Conservation (phyloP, 2,329 filamentous ascomycete species). For the Colletotrichum euphorbiae region DNA sequence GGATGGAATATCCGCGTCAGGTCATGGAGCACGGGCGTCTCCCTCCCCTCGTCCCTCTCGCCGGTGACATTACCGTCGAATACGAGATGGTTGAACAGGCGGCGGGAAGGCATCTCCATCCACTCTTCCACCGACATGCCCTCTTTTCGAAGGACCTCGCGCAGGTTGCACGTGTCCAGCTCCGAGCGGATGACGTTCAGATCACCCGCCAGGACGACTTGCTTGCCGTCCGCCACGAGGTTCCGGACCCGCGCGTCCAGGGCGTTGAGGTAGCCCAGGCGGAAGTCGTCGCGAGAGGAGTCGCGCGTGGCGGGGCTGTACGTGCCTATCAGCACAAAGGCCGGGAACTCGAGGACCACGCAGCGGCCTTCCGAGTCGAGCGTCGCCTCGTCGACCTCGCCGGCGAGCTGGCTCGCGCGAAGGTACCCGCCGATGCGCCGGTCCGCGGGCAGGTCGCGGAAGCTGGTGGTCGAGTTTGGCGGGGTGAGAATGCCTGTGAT, state of each 20-base stretch:
- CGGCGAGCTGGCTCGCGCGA: conserved; percentile 72
- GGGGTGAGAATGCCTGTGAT: conserved; percentile 83
- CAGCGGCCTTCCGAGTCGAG: conserved; percentile 94
- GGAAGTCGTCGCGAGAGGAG: conserved; percentile 84
- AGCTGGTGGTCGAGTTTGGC: conserved; percentile 77
- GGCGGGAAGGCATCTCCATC: conserved; percentile 76
- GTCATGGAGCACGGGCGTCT: conserved; percentile 82
- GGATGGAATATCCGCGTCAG: conserved; percentile 86
- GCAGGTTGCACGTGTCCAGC: conserved; percentile 80
- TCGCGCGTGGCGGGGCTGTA: conserved; percentile 94
- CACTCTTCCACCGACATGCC: conserved; percentile 77
- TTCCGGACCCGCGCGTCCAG: conserved; percentile 89
- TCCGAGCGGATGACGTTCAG: conserved; percentile 80
- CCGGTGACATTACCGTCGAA: conserved; percentile 77
- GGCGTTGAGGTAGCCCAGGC: conserved; percentile 81
- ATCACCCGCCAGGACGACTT: conserved; percentile 87
- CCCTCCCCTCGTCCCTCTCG: conserved; percentile 74
- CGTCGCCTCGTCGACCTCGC: conserved; percentile 72
- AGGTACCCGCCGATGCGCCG: conserved; percentile 93
- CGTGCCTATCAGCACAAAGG: conserved; percentile 91
- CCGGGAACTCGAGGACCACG: conserved; percentile 91
- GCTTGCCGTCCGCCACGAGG: conserved; percentile 81
- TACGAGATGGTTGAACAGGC: conserved; percentile 88
- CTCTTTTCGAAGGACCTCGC: conserved; percentile 78
- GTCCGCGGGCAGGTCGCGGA: conserved; percentile 77